phyloP scores from a whole-genome alignment of 2,329 filamentous ascomycete species.

The Myriosclerotinia scirpicola region DNA sequence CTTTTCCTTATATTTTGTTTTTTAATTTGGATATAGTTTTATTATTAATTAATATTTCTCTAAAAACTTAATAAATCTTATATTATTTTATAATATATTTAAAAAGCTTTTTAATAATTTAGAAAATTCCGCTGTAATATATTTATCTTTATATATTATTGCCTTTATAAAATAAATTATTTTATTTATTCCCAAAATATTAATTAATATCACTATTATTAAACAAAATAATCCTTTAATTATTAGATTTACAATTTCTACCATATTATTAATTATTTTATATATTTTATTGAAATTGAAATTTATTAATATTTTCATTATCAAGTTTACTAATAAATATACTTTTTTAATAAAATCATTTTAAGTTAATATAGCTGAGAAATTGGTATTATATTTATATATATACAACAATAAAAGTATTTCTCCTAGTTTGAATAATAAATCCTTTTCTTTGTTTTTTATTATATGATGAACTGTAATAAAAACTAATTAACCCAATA shows the following conservation, averaged over 20 bases:
- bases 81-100: not conserved
- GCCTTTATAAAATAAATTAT: not conserved
- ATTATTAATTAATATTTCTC: not conserved
- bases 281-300: too few species aligned
- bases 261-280: not conserved
- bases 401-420: too few species aligned
- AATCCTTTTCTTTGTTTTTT: too few species aligned
- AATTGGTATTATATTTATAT: too few species aligned
- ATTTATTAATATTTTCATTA: too few species aligned
- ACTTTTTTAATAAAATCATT: too few species aligned
- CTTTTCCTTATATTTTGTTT: not conserved
- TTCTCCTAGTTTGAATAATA: too few species aligned
- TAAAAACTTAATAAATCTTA: not conserved
- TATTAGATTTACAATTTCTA: not conserved
- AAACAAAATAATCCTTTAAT: not conserved
- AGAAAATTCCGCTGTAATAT: not conserved
- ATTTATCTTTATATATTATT: not conserved
- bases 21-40: not conserved
- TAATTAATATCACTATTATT: not conserved
- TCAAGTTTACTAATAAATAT: too few species aligned
- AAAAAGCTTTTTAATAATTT: not conserved
- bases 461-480: too few species aligned
- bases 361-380: too few species aligned
- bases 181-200: not conserved
- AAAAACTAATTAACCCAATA: too few species aligned